Evolutionary conservation across 768 basidiomycete genomes (phyloP), one percentile per base, ranked within the genome.

Genomic region (Lyophyllum semitale): DNA sequence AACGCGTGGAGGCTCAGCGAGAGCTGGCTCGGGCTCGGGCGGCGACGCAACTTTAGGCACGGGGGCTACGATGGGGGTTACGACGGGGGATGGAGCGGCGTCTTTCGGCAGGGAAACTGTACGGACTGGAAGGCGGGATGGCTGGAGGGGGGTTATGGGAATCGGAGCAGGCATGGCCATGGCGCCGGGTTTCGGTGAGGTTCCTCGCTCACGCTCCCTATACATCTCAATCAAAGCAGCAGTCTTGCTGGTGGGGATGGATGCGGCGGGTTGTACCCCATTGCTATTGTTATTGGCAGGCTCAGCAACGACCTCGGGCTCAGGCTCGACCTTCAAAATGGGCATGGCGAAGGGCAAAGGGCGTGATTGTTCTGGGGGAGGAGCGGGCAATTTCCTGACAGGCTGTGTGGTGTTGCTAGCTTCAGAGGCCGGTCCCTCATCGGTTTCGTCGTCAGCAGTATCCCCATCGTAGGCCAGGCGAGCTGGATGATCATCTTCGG

Each of bases 221-320:
- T 91, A 93, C 89, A 93, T 89, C 68, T 92, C 89, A 61, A 93
- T 93, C 48, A 93, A 76, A 1, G 85, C 82, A 3, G 88, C 85
- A 0, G 90, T 91, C 72, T 85, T 88, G 73, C 84, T 85, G 17
- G 74, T 70, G 13, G 73, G 44, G 67, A 48, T 29, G 63, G 61
- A 20, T 46, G 30, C 17, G 47, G 55, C 35, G 48, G 58, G 48
- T 25, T 38, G 33, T n/a, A 30, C 59, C 8, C 45, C 66, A 32
- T 63, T 53, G 1, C 55, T 61, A 46, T 65, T 65, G 20, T 43
- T 59, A 51, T 57, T 61, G 6, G 37, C 38, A 38, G 44, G 26
- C 25, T 50, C 46, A 26, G 53, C 35, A 5, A 43, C 48, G 43
- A 48, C 45, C 61, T 38, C 52, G 37, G 51, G 46, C 51, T 49